A percentile compares a stretch with the other conserved stretches of the same genome.
These are phyloP conservation scores for Aspergillus ochraceoroseus DNA, from an alignment of 2,329 filamentous ascomycete genomes.

Conservation along the genomic window DNA sequence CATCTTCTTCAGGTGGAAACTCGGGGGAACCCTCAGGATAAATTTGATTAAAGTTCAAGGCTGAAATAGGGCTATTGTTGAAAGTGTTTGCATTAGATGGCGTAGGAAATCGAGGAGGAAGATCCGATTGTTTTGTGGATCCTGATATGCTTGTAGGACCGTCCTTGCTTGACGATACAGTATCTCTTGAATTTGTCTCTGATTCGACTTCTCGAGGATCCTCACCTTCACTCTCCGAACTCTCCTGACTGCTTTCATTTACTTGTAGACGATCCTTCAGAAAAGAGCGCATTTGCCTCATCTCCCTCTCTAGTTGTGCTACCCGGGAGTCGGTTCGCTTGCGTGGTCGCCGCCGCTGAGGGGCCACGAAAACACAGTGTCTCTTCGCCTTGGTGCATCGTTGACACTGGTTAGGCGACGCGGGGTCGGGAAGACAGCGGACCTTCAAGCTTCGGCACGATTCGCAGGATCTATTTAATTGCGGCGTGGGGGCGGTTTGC, in stretches of 20 bases:
- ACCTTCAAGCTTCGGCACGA: slow-evolving; percentile 37
- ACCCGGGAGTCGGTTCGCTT: slow-evolving; percentile 38
- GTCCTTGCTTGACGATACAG: slow-evolving; percentile 21
- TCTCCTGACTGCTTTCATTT: slow-evolving; percentile 28
- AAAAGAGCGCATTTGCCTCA: slow-evolving; percentile 37
- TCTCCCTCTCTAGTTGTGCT: slow-evolving; percentile 36
- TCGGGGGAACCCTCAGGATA: slow-evolving; percentile 22
- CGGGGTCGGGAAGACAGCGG: slow-evolving; percentile 33
- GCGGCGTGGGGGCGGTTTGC: slow-evolving; percentile 22
- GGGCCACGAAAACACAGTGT: slow-evolving; percentile 35
- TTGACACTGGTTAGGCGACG: slow-evolving; percentile 34
- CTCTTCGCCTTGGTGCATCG: slow-evolving; percentile 35
- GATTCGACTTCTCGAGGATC: slow-evolving; percentile 23
- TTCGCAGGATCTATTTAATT: slow-evolving; percentile 37
- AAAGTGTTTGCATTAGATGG: slow-evolving; percentile 20
- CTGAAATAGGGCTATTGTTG: slow-evolving; percentile 20
- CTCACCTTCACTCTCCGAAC: slow-evolving; percentile 26
- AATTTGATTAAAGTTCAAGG: slow-evolving; percentile 21
- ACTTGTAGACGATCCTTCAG: slow-evolving; percentile 30
- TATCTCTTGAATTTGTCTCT: slow-evolving; percentile 21
- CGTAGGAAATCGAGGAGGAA: slow-evolving; percentile 24
- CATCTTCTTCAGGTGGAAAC: slow-evolving; percentile 21
- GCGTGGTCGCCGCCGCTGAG: slow-evolving; percentile 35
- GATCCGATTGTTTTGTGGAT: slow-evolving; percentile 23
- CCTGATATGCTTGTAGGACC: slow-evolving; percentile 21